A percentile compares a stretch with the other conserved stretches of the same genome.
phyloP scores from a whole-genome alignment of 78 protist genomes.

The Dictyostelium brefeldianum region DNA sequence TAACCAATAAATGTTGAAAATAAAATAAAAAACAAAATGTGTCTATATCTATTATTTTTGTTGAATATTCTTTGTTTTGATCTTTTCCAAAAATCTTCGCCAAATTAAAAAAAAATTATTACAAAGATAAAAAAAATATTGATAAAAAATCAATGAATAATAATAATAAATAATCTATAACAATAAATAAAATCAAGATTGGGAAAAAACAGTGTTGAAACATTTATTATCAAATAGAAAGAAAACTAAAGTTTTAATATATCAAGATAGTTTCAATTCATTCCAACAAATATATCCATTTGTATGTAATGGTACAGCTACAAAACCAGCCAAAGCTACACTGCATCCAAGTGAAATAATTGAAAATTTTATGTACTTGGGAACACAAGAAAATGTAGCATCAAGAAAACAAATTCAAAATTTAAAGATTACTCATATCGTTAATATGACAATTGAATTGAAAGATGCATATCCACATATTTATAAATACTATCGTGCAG shows the following conservation, averaged over 20 bases:
- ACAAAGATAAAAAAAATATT: too few species aligned
- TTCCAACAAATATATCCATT: conserved; percentile 44
- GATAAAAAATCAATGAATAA: too few species aligned
- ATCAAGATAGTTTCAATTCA: conserved; percentile 9
- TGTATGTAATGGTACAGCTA: neutral
- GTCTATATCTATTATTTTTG: too few species aligned
- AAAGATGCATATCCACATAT: conserved; percentile 60
- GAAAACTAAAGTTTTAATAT: conserved; percentile 4
- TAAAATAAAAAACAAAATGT: too few species aligned
- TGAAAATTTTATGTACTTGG: conserved; percentile 58
- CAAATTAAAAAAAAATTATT: too few species aligned
- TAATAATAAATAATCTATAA: too few species aligned
- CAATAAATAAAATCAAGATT: neutral
- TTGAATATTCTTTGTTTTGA: too few species aligned
- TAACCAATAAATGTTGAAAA: too few species aligned
- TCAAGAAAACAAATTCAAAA: conserved; percentile 17
- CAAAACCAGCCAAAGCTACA: neutral
- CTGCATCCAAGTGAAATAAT: conserved; percentile 61
- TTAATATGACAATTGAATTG: conserved; percentile 79
- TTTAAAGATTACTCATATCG: conserved; percentile 75
- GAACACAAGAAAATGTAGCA: conserved; percentile 43
- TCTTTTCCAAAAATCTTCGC: too few species aligned
- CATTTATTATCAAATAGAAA: neutral
- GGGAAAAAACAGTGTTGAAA: conserved; percentile 19
- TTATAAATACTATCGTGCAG: conserved; percentile 66